Evolutionary conservation across 768 basidiomycete genomes (phyloP).

Genomic region (Suillus alpinus): DNA sequence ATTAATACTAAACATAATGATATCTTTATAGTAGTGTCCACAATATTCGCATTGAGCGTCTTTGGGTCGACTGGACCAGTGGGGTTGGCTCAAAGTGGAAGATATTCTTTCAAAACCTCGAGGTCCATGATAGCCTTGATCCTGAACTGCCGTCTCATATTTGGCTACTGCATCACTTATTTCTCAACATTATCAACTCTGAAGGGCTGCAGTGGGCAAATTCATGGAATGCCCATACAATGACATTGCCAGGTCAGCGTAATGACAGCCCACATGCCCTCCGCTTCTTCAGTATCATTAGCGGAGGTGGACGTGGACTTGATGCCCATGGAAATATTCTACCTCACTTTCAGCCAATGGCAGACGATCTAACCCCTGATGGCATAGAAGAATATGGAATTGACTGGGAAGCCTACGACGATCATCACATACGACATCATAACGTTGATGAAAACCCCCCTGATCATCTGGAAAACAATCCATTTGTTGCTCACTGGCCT

Average conservation of each 20-base stretch:
- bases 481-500: not conserved
- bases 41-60: slow-evolving; percentile 38
- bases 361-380: no score
- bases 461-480: not conserved
- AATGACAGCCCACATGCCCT: no score
- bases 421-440: not conserved
- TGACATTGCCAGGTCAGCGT: no score
- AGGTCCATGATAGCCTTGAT: slow-evolving; percentile 30
- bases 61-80: slow-evolving; percentile 38
- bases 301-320: not conserved
- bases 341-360: no score
- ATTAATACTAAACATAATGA: not conserved
- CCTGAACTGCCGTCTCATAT: slow-evolving; percentile 27
- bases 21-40: slow-evolving; percentile 35
- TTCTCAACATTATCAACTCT: slow-evolving; percentile 30
- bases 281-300: no score
- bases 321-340: not conserved
- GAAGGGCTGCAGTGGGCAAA: slow-evolving; percentile 14
- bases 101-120: slow-evolving; percentile 49
- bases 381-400: slow-evolving; percentile 19
- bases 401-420: slow-evolving; percentile 22
- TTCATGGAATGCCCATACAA: not conserved
- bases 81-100: slow-evolving; percentile 39
- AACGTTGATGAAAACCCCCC: not conserved
- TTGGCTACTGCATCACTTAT: slow-evolving; percentile 41